Percentiles rank a stretch among this genome's conserved stretches.
Evolutionary conservation across 352 stramenopile genomes (phyloP).

Genomic region (Thalassiosira livingstoniorum): DNA sequence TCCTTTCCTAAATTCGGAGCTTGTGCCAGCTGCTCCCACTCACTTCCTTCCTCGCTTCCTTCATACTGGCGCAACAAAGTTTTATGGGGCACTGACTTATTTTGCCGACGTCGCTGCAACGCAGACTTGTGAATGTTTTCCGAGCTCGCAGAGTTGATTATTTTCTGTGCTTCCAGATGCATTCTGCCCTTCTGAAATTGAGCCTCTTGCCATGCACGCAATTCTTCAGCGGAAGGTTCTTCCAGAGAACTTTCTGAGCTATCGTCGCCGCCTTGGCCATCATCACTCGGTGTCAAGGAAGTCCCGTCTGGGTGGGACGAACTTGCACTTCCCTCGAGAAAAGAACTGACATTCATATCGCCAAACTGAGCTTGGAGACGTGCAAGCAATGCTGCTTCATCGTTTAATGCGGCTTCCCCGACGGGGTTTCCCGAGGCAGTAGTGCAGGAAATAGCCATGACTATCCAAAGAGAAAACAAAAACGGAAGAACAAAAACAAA

Average conservation of each 20-base stretch:
- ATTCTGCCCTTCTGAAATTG: conserved; percentile 65
- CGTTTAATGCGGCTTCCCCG: not conserved
- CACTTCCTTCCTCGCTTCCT: conserved; percentile 37
- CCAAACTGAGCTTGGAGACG: conserved; percentile 70
- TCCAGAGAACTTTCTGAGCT: conserved; percentile 48
- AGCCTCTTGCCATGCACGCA: conserved; percentile 68
- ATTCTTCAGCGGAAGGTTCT: conserved; percentile 68
- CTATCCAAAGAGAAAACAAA: too few relatives aligned
- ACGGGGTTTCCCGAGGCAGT: not conserved
- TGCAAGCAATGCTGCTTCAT: conserved; percentile 53
- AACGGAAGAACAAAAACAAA: too few relatives aligned
- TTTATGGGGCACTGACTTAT: conserved; percentile 1
- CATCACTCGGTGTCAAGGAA: not conserved
- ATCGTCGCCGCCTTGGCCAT: conserved; percentile 30
- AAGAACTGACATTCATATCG: conserved; percentile 62
- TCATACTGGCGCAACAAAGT: conserved; percentile 27
- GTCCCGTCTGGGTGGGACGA: conserved; percentile 13
- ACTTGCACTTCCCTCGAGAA: conserved; percentile 43
- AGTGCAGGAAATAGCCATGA: not conserved
- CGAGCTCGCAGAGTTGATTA: conserved; percentile 7
- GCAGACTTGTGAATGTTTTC: conserved; percentile 21
- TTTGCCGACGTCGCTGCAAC: conserved; percentile 23
- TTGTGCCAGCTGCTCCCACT: conserved; percentile 47
- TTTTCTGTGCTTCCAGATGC: conserved; percentile 35
- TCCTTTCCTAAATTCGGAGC: conserved; percentile 51